These are phyloP conservation scores for Aspergillus niger DNA, from an alignment of 2,329 filamentous ascomycete genomes.

Conservation along the genomic window DNA sequence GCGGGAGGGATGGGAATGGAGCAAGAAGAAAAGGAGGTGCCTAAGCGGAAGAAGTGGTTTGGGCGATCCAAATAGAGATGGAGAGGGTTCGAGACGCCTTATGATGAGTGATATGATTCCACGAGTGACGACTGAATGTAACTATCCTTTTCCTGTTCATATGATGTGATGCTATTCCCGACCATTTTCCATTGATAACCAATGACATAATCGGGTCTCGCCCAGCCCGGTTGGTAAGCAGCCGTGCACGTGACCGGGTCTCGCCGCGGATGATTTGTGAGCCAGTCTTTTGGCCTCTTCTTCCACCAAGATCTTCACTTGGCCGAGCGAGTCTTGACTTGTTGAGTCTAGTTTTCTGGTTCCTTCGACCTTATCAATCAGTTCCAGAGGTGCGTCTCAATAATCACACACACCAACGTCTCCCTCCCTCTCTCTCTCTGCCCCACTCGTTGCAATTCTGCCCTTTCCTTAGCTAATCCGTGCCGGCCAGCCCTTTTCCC, in stretches of 20 bases:
- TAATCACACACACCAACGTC: too few relatives aligned
- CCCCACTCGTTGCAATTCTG: too few relatives aligned
- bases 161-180: neutral
- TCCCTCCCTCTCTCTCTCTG: too few relatives aligned
- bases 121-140: neutral
- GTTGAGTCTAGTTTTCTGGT: constrained; percentile 6
- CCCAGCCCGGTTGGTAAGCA: constrained; percentile 20
- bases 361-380: neutral
- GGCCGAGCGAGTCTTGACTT: neutral
- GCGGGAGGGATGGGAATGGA: constrained; percentile 18
- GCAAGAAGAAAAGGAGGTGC: constrained; percentile 14
- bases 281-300: neutral
- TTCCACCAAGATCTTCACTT: neutral
- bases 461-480: constrained; percentile 22
- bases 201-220: constrained; percentile 26
- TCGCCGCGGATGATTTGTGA: constrained; percentile 16
- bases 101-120: neutral
- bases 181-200: neutral
- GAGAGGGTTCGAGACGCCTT: constrained; percentile 6
- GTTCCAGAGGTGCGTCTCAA: neutral
- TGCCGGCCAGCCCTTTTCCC: constrained; percentile 18
- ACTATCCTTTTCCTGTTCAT: neutral
- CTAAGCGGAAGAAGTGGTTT: constrained; percentile 37
- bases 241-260: constrained; percentile 21
- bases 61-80: constrained; percentile 22